Conservation (phyloP, 140 eudicot species). For the Bidens hawaiensis region DNA sequence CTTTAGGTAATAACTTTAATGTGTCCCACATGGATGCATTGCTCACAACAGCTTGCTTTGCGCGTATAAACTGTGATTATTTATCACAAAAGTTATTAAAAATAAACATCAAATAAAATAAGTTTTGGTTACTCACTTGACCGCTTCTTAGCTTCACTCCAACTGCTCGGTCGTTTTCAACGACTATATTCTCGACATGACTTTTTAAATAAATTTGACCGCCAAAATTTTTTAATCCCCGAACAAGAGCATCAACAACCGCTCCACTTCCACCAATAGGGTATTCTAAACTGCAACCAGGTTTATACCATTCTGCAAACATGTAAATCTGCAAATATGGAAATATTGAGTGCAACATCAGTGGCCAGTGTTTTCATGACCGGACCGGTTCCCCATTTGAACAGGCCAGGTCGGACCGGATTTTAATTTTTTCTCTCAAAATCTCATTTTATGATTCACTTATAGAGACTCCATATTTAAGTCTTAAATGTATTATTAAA, state of each 20-base stretch:
- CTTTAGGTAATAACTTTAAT: constrained; percentile 59
- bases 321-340: constrained; percentile 64
- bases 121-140: constrained; percentile 57
- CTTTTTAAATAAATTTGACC: constrained; percentile 79
- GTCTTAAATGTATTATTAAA: too few species aligned
- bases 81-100: not conserved
- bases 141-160: constrained; percentile 90
- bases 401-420: too few species aligned
- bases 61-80: constrained; percentile 77
- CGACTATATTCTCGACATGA: constrained; percentile 72
- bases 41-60: constrained; percentile 92
- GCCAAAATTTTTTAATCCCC: constrained; percentile 77
- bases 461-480: too few species aligned
- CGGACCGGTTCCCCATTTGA: too few species aligned
- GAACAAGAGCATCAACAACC: constrained; percentile 80
- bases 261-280: constrained; percentile 95
- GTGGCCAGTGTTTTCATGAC: too few species aligned
- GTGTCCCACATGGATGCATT: constrained; percentile 99
- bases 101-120: not conserved
- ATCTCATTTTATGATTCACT: too few species aligned
- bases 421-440: too few species aligned
- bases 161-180: constrained; percentile 82
- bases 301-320: constrained; percentile 99
- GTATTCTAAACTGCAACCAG: constrained; percentile 84
- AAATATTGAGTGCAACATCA: constrained; percentile 2